Evolutionary conservation across 345 rosid species (phyloP).

Genomic region (Microthlaspi erraticum): DNA sequence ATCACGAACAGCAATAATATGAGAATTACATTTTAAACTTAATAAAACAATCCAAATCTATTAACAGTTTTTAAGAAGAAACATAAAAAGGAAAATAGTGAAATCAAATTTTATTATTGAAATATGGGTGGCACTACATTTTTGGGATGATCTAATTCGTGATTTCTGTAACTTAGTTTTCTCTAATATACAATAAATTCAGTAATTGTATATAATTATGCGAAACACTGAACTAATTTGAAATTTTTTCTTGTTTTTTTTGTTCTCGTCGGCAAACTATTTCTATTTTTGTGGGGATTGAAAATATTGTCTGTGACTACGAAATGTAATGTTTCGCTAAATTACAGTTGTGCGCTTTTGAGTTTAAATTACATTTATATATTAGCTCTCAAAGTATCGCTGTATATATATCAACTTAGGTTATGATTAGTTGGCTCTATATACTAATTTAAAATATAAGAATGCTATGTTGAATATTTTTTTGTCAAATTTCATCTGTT

Average conservation of each 20-base stretch:
- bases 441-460: background rate
- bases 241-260: background rate
- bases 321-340: background rate
- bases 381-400: slow-evolving; percentile 13
- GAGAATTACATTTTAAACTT: no score
- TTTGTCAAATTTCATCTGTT: background rate
- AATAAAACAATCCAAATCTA: no score
- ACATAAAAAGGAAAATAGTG: no score
- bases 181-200: no score
- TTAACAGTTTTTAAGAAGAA: no score
- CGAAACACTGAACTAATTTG: no score
- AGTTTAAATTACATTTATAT: slow-evolving; percentile 1
- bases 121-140: no score
- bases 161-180: no score
- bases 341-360: background rate
- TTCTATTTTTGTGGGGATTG: background rate
- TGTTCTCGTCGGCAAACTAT: background rate
- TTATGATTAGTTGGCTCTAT: background rate
- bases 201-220: no score
- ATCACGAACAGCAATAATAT: no score
- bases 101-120: no score
- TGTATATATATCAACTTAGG: background rate
- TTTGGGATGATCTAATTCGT: no score
- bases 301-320: background rate
- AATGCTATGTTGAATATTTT: background rate